Conservation (phyloP, 805 yeast genomes). For the Kazachstania martiniae region DNA sequence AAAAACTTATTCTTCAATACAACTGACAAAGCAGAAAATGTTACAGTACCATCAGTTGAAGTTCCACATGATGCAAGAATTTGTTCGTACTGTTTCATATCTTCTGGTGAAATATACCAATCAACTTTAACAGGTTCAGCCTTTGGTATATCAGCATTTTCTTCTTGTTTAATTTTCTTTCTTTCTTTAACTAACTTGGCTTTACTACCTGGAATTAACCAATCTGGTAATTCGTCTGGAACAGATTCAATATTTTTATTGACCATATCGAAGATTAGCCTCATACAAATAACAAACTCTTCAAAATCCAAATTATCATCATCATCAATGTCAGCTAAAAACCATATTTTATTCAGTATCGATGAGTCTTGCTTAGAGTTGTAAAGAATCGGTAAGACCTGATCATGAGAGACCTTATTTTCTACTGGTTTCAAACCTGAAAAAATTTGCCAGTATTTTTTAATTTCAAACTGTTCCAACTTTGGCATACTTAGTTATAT, state of each 20-base stretch:
- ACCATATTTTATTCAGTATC: slow-evolving; percentile 82
- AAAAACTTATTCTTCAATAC: slow-evolving; percentile 52
- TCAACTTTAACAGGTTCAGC: slow-evolving; percentile 42
- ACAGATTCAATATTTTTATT: slow-evolving; percentile 54
- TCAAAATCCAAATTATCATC: slow-evolving; percentile 92
- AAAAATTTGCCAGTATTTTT: slow-evolving; percentile 96
- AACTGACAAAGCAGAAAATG: slow-evolving; percentile 58
- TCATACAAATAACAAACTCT: slow-evolving; percentile 96
- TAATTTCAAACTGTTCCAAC: slow-evolving; percentile 88
- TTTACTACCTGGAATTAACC: slow-evolving; percentile 89
- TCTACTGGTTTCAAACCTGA: slow-evolving; percentile 75
- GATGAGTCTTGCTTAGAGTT: slow-evolving; percentile 75
- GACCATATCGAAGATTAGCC: slow-evolving; percentile 82
- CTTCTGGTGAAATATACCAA: slow-evolving; percentile 94
- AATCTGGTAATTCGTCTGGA: slow-evolving; percentile 71
- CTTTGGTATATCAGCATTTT: slow-evolving; percentile 18
- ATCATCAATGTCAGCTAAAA: slow-evolving; percentile 80
- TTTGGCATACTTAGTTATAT: slow-evolving; percentile 49
- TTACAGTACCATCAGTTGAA: slow-evolving; percentile 75
- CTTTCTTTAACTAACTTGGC: slow-evolving; percentile 80
- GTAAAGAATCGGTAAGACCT: slow-evolving; percentile 75
- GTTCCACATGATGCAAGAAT: slow-evolving; percentile 44
- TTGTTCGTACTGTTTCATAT: slow-evolving; percentile 65
- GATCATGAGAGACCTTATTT: slow-evolving; percentile 74
- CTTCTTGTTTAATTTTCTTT: slow-evolving; percentile 39